Evolutionary conservation across 208 protist genomes (phyloP).

Genomic region (Wallacemonas rigidus): DNA sequence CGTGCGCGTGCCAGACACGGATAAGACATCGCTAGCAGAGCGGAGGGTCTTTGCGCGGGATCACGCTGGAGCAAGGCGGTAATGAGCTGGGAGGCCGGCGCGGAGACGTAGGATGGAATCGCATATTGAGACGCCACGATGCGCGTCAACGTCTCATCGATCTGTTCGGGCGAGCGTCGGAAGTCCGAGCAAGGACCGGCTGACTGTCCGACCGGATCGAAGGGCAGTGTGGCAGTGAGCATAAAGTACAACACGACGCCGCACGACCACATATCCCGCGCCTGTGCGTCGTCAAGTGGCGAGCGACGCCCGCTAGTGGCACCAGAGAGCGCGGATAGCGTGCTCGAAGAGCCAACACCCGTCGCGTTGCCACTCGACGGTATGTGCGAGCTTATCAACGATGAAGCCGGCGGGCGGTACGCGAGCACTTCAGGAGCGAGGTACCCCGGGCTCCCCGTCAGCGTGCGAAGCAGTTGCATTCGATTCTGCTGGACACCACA

Average conservation of each 20-base stretch:
- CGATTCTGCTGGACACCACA: slow-evolving; percentile 44
- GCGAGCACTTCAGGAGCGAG: slow-evolving; percentile 85
- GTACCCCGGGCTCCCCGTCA: slow-evolving; percentile 71
- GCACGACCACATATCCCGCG: slow-evolving; percentile 94
- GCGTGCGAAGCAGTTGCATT: slow-evolving; percentile 50
- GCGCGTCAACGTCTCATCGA: slow-evolving; percentile 47
- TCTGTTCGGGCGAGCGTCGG: slow-evolving; percentile 28
- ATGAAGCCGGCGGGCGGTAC: slow-evolving; percentile 29
- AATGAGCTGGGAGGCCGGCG: slow-evolving; percentile 40
- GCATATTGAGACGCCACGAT: slow-evolving; percentile 62
- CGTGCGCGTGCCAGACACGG: slow-evolving; percentile 32
- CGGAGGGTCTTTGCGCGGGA: slow-evolving; percentile 37
- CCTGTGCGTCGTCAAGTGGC: slow-evolving; percentile 71
- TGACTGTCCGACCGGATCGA: slow-evolving; percentile 47
- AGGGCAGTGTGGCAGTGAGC: slow-evolving; percentile 79
- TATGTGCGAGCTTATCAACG: slow-evolving; percentile 25
- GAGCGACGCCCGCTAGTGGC: slow-evolving; percentile 6
- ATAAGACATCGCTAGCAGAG: slow-evolving; percentile 41
- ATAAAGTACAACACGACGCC: slow-evolving; percentile 93
- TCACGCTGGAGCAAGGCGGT: slow-evolving; percentile 40
- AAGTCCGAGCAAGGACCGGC: slow-evolving; percentile 20
- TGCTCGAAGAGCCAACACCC: not conserved
- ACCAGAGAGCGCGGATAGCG: not conserved
- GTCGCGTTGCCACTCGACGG: not conserved
- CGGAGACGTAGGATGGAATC: slow-evolving; percentile 49